Evolutionary conservation across 352 stramenopile species (phyloP).

Genomic region (Elongisporangium anandrum): DNA sequence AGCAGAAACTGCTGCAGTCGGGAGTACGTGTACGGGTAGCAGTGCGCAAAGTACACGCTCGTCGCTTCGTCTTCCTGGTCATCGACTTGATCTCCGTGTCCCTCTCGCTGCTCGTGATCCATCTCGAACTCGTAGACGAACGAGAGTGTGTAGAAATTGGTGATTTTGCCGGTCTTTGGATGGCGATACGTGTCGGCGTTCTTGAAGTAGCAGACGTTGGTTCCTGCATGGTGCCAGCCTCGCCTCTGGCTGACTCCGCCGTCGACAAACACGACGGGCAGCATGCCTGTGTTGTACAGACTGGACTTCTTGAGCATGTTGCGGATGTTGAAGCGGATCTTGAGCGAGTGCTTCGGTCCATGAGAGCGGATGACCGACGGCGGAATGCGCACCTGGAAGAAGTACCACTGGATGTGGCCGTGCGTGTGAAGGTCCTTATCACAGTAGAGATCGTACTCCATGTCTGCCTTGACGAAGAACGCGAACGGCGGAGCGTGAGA

Average conservation of each 20-base stretch:
- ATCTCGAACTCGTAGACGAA: slow-evolving; percentile 67
- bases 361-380: slow-evolving; percentile 3
- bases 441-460: slow-evolving; percentile 75
- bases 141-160: slow-evolving; percentile 69
- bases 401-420: slow-evolving; percentile 89
- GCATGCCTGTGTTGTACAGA: slow-evolving; percentile 87
- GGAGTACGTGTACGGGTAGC: slow-evolving; percentile 85
- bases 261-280: slow-evolving; percentile 65
- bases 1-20: slow-evolving; percentile 52
- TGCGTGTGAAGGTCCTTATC: slow-evolving; percentile 67
- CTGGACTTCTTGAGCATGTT: slow-evolving; percentile 87
- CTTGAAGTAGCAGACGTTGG: slow-evolving; percentile 83
- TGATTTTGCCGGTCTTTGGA: slow-evolving; percentile 34
- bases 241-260: slow-evolving; percentile 9
- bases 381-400: slow-evolving; percentile 55
- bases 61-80: slow-evolving; percentile 23
- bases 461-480: slow-evolving; percentile 53
- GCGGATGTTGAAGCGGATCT: slow-evolving; percentile 79
- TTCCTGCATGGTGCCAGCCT: slow-evolving; percentile 68
- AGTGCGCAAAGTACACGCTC: slow-evolving; percentile 76
- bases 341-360: slow-evolving; percentile 13
- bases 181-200: slow-evolving; percentile 69
- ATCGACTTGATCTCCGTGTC: not conserved
- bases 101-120: not conserved
- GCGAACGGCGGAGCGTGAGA: slow-evolving; percentile 28